Conservation (phyloP, 2,329 filamentous ascomycete genomes). For the Dryadomyces quercivorus region DNA sequence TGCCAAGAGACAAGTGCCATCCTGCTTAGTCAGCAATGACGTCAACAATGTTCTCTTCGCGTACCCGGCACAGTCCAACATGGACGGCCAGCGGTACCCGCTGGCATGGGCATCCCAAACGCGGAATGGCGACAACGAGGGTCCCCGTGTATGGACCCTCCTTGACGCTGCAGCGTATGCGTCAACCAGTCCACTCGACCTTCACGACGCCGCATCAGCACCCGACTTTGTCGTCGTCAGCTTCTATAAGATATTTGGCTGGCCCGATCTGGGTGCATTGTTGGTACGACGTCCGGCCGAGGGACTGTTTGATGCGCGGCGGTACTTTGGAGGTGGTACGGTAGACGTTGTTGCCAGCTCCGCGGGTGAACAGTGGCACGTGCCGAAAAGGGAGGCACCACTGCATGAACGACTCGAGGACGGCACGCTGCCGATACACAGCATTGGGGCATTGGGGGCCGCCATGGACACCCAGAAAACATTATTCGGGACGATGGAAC, state of each 20-base stretch:
- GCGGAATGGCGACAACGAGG: conserved; percentile 11
- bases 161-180: conserved; percentile 75
- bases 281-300: conserved; percentile 65
- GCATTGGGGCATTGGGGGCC: conserved; percentile 66
- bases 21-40: conserved; percentile 47
- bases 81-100: conserved; percentile 71
- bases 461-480: conserved; percentile 58
- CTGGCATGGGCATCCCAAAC: conserved; percentile 47
- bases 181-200: conserved; percentile 63
- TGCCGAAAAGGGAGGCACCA: conserved; percentile 46
- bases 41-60: conserved; percentile 47
- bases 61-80: conserved; percentile 85
- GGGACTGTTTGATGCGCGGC: conserved; percentile 49
- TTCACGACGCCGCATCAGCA: conserved; percentile 45
- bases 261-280: conserved; percentile 78
- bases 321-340: conserved; percentile 89
- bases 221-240: conserved; percentile 83
- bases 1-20: conserved; percentile 28
- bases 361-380: conserved; percentile 67
- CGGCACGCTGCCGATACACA: conserved; percentile 83
- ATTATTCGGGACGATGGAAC: conserved; percentile 60
- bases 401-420: conserved; percentile 82
- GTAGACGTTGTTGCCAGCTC: conserved; percentile 69
- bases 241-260: conserved; percentile 97
- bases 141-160: conserved; percentile 45